These are phyloP conservation scores for Clarireedia homoeocarpa DNA, from an alignment of 2,329 filamentous ascomycete genomes.

Conservation along the genomic window DNA sequence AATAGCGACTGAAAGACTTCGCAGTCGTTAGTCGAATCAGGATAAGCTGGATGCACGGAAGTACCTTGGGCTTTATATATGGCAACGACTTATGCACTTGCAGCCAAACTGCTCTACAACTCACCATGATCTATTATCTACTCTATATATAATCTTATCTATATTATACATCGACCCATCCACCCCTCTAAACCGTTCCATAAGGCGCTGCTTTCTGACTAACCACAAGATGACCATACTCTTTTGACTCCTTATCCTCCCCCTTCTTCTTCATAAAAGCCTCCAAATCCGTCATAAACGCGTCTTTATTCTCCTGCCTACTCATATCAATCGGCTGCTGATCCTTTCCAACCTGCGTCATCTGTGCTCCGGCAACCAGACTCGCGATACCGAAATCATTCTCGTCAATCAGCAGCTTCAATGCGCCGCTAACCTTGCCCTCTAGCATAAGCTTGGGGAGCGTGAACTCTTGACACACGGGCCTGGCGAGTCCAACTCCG, in stretches of 20 bases:
- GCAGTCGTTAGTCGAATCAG: too few species aligned
- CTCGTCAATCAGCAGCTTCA: slow-evolving; percentile 40
- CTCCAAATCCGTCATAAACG: slow-evolving; percentile 40
- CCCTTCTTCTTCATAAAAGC: slow-evolving; percentile 35
- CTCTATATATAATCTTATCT: too few species aligned
- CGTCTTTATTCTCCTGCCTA: slow-evolving; percentile 37
- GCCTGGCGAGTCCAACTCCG: slow-evolving; percentile 41
- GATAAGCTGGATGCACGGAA: too few species aligned
- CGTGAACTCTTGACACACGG: slow-evolving; percentile 37
- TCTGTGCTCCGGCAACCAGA: slow-evolving; percentile 22
- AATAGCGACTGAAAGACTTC: too few species aligned
- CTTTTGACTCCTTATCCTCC: slow-evolving; percentile 31
- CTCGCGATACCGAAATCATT: slow-evolving; percentile 39
- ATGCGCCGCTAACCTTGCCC: slow-evolving; percentile 39
- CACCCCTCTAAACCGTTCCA: background rate
- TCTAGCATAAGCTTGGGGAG: slow-evolving; percentile 35
- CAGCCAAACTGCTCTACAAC: too few species aligned
- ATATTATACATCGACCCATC: too few species aligned
- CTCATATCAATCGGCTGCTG: slow-evolving; percentile 45
- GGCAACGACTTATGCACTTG: too few species aligned
- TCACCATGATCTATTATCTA: too few species aligned
- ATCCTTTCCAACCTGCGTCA: slow-evolving; percentile 41
- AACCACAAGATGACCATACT: slow-evolving; percentile 39
- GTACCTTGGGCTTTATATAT: too few species aligned
- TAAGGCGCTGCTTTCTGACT: slow-evolving; percentile 18